Base-by-base conservation (phyloP, 306 rosid genomes). In the Sicyos baderoa region DNA sequence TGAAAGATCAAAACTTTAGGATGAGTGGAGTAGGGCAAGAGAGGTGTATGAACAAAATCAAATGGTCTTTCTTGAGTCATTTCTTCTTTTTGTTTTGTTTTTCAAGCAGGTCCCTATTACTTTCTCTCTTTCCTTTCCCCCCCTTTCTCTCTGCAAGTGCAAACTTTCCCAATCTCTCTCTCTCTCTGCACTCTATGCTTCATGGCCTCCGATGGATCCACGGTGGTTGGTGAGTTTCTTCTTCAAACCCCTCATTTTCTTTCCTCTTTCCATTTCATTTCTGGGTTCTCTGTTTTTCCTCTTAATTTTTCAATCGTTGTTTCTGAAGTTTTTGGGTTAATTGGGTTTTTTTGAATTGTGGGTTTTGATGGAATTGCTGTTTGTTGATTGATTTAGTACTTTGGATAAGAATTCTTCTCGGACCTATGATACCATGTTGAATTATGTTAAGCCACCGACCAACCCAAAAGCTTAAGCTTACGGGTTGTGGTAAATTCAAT, bases 201-300 rank as follows among this genome's bases (percentile, higher is more conserved):
- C 55, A 91, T 91, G 97, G 87, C 87, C 77, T 81, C 96, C 23
- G 96, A 91, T 69, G 94, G 83, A 77, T 85, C 97, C 54, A 74
- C 74, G 16, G 97, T 91, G 55, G 96, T 88, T 67, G 94, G 97
- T 91, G 75, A 45, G 71, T 65, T 45, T 13, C 54, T 65, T 45
- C 37, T 45, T 65, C 35, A 45, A 65, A 59, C 7, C 55, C 71
- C 71, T 22, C 21, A 7, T 47, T 44, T 18, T 21, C n/a, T 45
- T 42, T 10, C 40, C 1, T 62, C n/a, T 12, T 0, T 17, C 79
- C 85, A 69, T 52, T 75, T 57, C 51, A 12, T 61, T 62, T 17
- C 0, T 18, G 51, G 17, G 29, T 21, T 42, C 12, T 40, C 9
- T 18, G 16, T 64, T 44, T 17, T 21, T 47, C 6, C 4, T 29